phyloP scores from a whole-genome alignment of 2,329 filamentous ascomycete species.

The Aureobasidium zeae region DNA sequence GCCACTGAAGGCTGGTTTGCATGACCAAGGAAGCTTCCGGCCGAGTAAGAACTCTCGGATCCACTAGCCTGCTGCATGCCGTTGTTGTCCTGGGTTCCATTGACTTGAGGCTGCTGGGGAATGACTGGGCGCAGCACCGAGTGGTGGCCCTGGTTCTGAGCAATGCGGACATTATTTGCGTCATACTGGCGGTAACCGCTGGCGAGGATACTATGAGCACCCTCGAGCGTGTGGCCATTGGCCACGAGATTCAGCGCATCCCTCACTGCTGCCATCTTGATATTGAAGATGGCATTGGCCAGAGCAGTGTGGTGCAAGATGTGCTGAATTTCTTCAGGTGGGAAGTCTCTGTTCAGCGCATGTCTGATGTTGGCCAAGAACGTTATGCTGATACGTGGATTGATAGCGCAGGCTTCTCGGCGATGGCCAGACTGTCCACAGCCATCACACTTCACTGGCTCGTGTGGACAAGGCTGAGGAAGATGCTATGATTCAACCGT shows the following conservation, averaged over 20 bases:
- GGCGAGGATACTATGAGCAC: background rate
- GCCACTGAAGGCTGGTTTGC: too few species aligned
- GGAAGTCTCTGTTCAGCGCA: background rate
- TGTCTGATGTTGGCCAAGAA: background rate
- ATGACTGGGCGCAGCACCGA: background rate
- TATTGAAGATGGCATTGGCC: slow-evolving; percentile 9
- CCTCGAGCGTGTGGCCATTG: background rate
- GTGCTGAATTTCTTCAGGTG: background rate
- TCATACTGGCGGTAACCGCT: background rate
- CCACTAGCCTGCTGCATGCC: too few species aligned
- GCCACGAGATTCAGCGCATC: background rate
- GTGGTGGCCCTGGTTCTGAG: background rate
- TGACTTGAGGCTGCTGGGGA: background rate
- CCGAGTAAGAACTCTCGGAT: too few species aligned
- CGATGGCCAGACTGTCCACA: slow-evolving; percentile 14
- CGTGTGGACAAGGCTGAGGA: slow-evolving; percentile 10
- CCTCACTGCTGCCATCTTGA: slow-evolving; percentile 12
- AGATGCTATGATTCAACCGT: slow-evolving; percentile 9
- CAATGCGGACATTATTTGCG: background rate
- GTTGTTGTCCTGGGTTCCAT: background rate
- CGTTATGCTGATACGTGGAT: background rate
- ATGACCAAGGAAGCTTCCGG: too few species aligned
- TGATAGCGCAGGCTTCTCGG: slow-evolving; percentile 12
- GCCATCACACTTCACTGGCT: background rate
- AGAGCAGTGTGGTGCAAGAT: slow-evolving; percentile 4